These are phyloP conservation scores for Ceratobasidium sp. DNA, from an alignment of 1,284 basidiomycete species.

Conservation along the genomic window DNA sequence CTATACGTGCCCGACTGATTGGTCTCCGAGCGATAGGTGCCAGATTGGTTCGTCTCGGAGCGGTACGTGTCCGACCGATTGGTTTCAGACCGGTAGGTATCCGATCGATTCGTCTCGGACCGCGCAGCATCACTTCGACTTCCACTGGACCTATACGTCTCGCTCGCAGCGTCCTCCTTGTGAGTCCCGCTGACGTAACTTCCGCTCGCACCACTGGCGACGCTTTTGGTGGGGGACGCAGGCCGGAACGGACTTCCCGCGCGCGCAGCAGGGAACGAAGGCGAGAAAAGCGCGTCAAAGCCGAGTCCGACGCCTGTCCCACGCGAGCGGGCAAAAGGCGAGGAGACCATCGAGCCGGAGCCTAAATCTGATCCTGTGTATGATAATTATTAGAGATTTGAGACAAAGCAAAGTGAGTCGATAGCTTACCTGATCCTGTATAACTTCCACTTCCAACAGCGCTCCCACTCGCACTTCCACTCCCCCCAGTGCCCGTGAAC, in stretches of 20 bases:
- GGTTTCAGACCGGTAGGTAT: slow-evolving; percentile 15
- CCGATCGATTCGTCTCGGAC: background rate
- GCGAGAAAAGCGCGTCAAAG: slow-evolving; percentile 41
- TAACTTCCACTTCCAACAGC: slow-evolving; percentile 52
- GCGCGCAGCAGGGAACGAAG: slow-evolving; percentile 35
- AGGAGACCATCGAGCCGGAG: slow-evolving; percentile 24
- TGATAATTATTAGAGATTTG: background rate
- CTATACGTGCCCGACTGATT: background rate
- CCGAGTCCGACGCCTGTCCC: slow-evolving; percentile 39
- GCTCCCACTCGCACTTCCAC: slow-evolving; percentile 43
- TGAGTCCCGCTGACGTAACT: slow-evolving; percentile 28
- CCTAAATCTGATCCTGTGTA: slow-evolving; percentile 8
- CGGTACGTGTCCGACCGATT: slow-evolving; percentile 22
- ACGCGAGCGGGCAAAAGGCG: slow-evolving; percentile 36
- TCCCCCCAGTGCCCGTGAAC: background rate
- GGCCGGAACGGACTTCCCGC: slow-evolving; percentile 32
- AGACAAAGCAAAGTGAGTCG: background rate
- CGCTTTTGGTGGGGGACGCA: slow-evolving; percentile 26
- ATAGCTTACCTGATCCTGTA: slow-evolving; percentile 24
- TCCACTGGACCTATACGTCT: slow-evolving; percentile 18
- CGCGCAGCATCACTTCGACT: slow-evolving; percentile 2
- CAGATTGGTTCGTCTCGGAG: slow-evolving; percentile 7
- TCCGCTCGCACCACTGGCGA: slow-evolving; percentile 8
- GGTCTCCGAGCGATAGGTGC: slow-evolving; percentile 12
- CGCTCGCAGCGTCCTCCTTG: slow-evolving; percentile 5